Evolutionary conservation across 2,329 filamentous ascomycete species (phyloP).

Genomic region (Orbilia ellipsospora): DNA sequence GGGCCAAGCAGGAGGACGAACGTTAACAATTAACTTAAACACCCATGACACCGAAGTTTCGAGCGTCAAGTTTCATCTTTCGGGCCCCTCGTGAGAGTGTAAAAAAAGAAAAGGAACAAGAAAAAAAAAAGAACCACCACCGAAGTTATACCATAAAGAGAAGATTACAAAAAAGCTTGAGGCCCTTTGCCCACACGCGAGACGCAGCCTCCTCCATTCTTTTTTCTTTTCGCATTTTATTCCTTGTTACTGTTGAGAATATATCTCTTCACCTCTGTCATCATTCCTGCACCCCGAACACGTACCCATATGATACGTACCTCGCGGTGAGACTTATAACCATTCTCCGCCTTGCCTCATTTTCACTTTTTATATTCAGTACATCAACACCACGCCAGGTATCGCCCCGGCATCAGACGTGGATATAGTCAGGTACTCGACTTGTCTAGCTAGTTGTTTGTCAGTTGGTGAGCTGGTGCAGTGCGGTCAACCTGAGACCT

Average conservation of each 20-base stretch:
- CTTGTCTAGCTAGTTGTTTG: too few relatives aligned
- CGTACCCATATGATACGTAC: conserved; percentile 8
- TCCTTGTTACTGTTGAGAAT: conserved; percentile 34
- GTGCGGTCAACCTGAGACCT: conserved; percentile 26
- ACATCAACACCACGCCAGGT: conserved; percentile 1
- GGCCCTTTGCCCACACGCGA: conserved; percentile 51
- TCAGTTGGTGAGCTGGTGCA: conserved; percentile 17
- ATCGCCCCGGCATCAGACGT: conserved; percentile 38
- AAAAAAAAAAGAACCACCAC: conserved; percentile 53
- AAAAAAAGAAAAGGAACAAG: conserved; percentile 50
- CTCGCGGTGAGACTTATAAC: conserved; percentile 31
- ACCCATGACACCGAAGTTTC: conserved; percentile 55
- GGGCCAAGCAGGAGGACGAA: conserved; percentile 52
- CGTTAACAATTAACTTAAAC: conserved; percentile 2
- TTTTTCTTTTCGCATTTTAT: conserved; percentile 39
- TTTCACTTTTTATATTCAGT: conserved; percentile 20
- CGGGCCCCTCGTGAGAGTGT: conserved; percentile 51
- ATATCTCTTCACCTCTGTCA: conserved; percentile 46
- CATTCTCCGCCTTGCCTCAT: conserved; percentile 30
- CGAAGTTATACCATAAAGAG: conserved; percentile 41
- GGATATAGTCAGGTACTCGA: conserved; percentile 22
- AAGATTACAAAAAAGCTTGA: conserved; percentile 55
- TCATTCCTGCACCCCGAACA: conserved; percentile 31
- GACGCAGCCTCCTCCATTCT: conserved; percentile 47
- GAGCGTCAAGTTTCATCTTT: conserved; percentile 54